Base-by-base conservation (phyloP, 2,329 filamentous ascomycete genomes). In the Nannizziopsis barbatae region DNA sequence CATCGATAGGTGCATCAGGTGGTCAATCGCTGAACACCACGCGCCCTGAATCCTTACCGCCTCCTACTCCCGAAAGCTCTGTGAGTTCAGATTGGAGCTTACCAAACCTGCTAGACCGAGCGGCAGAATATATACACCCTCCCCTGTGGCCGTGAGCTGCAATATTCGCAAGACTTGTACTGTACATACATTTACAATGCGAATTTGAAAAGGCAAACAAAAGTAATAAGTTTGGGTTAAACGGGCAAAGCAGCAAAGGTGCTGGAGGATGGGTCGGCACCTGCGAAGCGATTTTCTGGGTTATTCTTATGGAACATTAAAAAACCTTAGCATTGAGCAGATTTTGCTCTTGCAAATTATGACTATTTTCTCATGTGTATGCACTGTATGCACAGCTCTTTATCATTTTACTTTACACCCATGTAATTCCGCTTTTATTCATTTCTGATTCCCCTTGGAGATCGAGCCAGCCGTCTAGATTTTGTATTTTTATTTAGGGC, bases 51-150 rank as follows among this genome's bases (percentile, higher is more conserved):
- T 68, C 67, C 4, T 54, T 68, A 14, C 65, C 66, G 12, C 68
- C 69, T 3, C 67, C 68, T n/a, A 72, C 70, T 0, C 69, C 70
- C 0, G 70, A 72, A 50, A 71, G 68, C 53, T 68, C 68, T n/a
- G 65, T 62, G 20, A 70, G 69, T 49, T 62, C 66, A 17, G 69
- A 72, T 50, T 72, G 69, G 70, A 64, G 65, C 41, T 64, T 67
- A 32, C 67, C 66, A 2, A 71, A 68, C 50, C 57, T 72, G n/a
- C 49, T 71, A 10, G 69, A 71, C 50, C 62, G 69, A 11, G 69
- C 69, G 32, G 60, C 65, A n/a, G 68, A 72, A 56, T 72, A 71
- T 54, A 71, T 72, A 9, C 69, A 71, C 50, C 68, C 70, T 12
- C 68, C 69, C 2, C 56, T 72, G 10, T 72, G 70, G 70, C 42